Percentiles rank a stretch among this genome's conserved stretches.
These are phyloP conservation scores for Tardiomyces depauwii DNA, from an alignment of 1,139 yeast genomes.

Conservation along the genomic window DNA sequence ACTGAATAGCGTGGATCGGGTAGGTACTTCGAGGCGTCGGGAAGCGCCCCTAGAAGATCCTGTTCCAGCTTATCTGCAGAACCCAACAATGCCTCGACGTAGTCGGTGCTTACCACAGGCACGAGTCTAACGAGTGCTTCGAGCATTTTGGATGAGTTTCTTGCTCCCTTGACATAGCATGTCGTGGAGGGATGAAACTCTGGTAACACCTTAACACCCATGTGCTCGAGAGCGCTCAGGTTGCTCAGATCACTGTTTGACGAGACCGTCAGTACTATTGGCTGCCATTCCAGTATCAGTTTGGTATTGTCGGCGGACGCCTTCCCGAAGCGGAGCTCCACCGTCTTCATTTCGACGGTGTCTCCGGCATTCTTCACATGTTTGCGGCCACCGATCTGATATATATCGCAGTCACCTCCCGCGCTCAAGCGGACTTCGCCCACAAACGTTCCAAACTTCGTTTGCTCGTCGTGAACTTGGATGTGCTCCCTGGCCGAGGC, in stretches of 20 bases:
- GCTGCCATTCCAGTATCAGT: constrained; percentile 7
- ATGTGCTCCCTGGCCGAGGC: constrained; percentile 11
- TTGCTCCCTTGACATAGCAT: constrained; percentile 10
- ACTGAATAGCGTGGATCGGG: constrained; percentile 13
- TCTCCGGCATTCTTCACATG: too few relatives aligned
- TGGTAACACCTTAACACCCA: constrained; percentile 17
- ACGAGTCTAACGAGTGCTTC: constrained; percentile 17
- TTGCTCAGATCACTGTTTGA: too few relatives aligned
- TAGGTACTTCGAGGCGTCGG: constrained; percentile 13
- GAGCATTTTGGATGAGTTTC: constrained; percentile 15
- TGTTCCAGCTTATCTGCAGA: constrained; percentile 8
- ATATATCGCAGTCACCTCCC: too few relatives aligned
- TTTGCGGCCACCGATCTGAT: too few relatives aligned
- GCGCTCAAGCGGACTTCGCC: constrained; percentile 2
- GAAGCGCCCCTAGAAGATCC: constrained; percentile 11
- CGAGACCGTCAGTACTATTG: constrained; percentile 6
- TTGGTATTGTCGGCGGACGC: too few relatives aligned
- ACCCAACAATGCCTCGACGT: constrained; percentile 8
- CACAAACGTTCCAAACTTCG: constrained; percentile 17
- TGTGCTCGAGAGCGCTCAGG: constrained; percentile 6
- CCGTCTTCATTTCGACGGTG: too few relatives aligned
- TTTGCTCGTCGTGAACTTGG: constrained; percentile 13
- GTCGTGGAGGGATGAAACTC: constrained; percentile 15
- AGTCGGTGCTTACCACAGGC: constrained; percentile 17
- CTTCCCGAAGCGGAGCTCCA: too few relatives aligned